Base-by-base conservation (phyloP, 805 yeast genomes). In the Candida xyloterini region DNA sequence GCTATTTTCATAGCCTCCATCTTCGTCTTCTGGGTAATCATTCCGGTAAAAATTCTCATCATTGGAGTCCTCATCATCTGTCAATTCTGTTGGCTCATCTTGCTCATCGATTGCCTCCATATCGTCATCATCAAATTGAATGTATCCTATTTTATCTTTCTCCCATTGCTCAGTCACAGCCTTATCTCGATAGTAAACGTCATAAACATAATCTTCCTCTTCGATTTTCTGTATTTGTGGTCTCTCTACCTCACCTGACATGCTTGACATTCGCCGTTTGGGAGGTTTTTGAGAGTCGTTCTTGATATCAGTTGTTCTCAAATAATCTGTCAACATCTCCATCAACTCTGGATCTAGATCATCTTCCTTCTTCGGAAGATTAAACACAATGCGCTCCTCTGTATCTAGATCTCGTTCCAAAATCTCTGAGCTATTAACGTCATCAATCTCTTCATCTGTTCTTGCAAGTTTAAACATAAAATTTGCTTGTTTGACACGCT, bases 21-120 rank as follows among this genome's bases (percentile, higher is more conserved):
- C 91, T 47, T 88, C 96, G 55, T 90, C 96, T 32, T 88, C 95
- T 0, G 98, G 98, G 55, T 91, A 91, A 55, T 91, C 98, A 61
- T 93, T 91, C 52, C 79, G 78, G 58, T 91, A 91, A 55, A 81
- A 90, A 40, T 85, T 88, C 64, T 91, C 99, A 15, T 96, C 96
- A 56, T 85, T 85, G 0, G 93, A 84, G 55, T 85, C 95, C 46
- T 84, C 91, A 52, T 85, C 88, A 49, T 84, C 93, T 0, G 87
- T 55, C 15, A 40, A 32, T 7, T 41, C 32, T 24, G 38, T 46
- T 1, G 57, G 55, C 27, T 60, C 67, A 2, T 65, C 74, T 10
- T 66, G 67, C 14, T 70, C 78, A 23, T 63, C 62, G 47, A 44
- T 53, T 57, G 57, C 57, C 48, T 42, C 54, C 21, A 42, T 45